Evolutionary conservation across 208 protist genomes (phyloP).

Genomic region (Acanthamoeba triangularis): DNA sequence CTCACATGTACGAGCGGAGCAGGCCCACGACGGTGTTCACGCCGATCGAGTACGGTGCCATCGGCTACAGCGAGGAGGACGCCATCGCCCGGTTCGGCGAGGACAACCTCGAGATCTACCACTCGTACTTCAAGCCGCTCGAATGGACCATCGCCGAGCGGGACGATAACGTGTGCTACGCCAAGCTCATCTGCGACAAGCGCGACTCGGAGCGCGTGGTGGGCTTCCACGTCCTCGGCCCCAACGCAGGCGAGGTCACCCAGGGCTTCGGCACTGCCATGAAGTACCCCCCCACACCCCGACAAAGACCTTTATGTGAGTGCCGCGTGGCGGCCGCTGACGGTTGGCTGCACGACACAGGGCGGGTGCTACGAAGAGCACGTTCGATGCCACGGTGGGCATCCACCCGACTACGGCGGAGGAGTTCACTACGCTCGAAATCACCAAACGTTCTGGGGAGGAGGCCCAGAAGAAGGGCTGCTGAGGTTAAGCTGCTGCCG

Average conservation of each 20-base stretch:
- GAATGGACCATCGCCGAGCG: slow-evolving; percentile 89
- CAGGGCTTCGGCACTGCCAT: slow-evolving; percentile 94
- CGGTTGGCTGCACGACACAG: slow-evolving; percentile 75
- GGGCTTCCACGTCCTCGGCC: slow-evolving; percentile 94
- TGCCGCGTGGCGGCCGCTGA: no score
- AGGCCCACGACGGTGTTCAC: slow-evolving; percentile 96
- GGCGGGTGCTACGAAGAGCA: slow-evolving; percentile 95
- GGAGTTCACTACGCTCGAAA: slow-evolving; percentile 94
- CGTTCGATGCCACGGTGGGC: slow-evolving; percentile 97
- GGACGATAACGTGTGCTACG: slow-evolving; percentile 88
- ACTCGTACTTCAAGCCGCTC: slow-evolving; percentile 92
- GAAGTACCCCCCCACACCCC: neutral
- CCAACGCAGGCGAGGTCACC: slow-evolving; percentile 95
- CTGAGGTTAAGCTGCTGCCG: slow-evolving; percentile 84
- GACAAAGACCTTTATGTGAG: no score
- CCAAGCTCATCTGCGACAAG: slow-evolving; percentile 90
- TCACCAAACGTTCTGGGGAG: slow-evolving; percentile 84
- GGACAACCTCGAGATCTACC: slow-evolving; percentile 91
- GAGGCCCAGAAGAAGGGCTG: slow-evolving; percentile 77
- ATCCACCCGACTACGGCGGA: slow-evolving; percentile 98
- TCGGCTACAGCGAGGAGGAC: slow-evolving; percentile 93
- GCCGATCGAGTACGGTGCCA: slow-evolving; percentile 94
- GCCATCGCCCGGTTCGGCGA: slow-evolving; percentile 91
- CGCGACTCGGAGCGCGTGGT: slow-evolving; percentile 91
- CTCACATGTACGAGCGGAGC: neutral